phyloP scores from a whole-genome alignment of 768 basidiomycete species.

The Tricholoma furcatifolium region DNA sequence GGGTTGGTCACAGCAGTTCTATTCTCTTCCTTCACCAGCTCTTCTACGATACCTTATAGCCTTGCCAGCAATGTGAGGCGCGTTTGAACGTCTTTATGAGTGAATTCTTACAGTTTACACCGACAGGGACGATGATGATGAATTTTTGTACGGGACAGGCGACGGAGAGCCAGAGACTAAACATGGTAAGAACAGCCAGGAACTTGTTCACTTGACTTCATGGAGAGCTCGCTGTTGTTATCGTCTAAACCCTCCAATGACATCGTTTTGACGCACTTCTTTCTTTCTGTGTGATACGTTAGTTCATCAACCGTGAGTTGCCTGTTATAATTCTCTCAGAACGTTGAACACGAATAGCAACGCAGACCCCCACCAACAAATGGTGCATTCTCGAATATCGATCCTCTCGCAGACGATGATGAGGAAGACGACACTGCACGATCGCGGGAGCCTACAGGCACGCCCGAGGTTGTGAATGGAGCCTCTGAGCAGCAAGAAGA shows the following conservation, averaged over 20 bases:
- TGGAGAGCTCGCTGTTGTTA: slow-evolving; percentile 24
- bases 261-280: slow-evolving; percentile 38
- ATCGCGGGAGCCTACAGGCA: slow-evolving; percentile 18
- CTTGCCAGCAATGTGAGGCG: slow-evolving; percentile 13
- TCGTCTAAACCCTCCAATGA: slow-evolving; percentile 32
- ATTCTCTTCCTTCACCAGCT: background rate
- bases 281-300: slow-evolving; percentile 37
- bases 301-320: slow-evolving; percentile 68
- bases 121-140: slow-evolving; percentile 76
- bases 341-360: slow-evolving; percentile 13
- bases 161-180: slow-evolving; percentile 34
- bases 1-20: slow-evolving; percentile 2
- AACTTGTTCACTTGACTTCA: slow-evolving; percentile 13
- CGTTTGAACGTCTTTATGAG: background rate
- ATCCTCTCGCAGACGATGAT: slow-evolving; percentile 30
- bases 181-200: slow-evolving; percentile 45
- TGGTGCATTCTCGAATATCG: slow-evolving; percentile 49
- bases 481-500: slow-evolving; percentile 14
- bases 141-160: slow-evolving; percentile 67
- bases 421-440: slow-evolving; percentile 24
- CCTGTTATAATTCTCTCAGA: slow-evolving; percentile 15
- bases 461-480: slow-evolving; percentile 31
- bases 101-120: background rate
- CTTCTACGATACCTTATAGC: background rate
- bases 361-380: slow-evolving; percentile 39